Evolutionary conservation across 495 filamentous ascomycete species (phyloP), one percentile per base, ranked within the genome.

Genomic region (Hypoxylon crocopeplum): DNA sequence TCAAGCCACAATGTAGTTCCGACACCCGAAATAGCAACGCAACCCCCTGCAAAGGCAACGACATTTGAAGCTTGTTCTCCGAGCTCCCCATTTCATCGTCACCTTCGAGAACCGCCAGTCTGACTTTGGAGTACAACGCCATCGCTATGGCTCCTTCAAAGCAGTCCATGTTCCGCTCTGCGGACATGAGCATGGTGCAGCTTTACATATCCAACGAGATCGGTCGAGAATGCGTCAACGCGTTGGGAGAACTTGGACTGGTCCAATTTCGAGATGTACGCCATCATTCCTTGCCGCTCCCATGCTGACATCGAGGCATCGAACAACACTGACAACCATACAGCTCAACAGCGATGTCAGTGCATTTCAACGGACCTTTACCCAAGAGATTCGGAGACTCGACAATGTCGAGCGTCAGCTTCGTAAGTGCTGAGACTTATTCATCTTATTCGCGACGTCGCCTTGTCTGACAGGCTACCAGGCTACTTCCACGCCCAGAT

Each of bases 121-220:
- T 62, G 46, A 17, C 48, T 59, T 64, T 58, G 64, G 42, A 68
- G 68, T 33, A 19, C 48, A 47, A 33, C 53, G 57, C 66, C 66
- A 58, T 65, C 72, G 69, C 44, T 42, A 84, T 84, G 82, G 82
- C 75, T 68, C 75, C 78, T 61, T 68, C 74, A 66, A 79, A 88
- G 78, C 92, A 98, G 76, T 96, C 91, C 76, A 88, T 97, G 80
- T 97, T 99, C 88, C 94, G 95, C 81, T 98, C 95, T 71, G 88
- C 92, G 89, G 93, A 98, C 77, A 99, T 99, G 94, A 96, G 92
- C 83, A 87, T 99, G 85, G 95, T 95, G 72, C 94, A 98, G 84
- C 88, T 99, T 65, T 99, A 97, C 78, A 92, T 98, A 68, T 90
- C 94, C 60, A 97, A 96, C 67, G 94, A 99, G 80, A 97, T 98